Percentiles rank a stretch among this genome's conserved stretches.
Evolutionary conservation across 805 yeast species (phyloP).

Genomic region (Zygosaccharomyces rouxii): DNA sequence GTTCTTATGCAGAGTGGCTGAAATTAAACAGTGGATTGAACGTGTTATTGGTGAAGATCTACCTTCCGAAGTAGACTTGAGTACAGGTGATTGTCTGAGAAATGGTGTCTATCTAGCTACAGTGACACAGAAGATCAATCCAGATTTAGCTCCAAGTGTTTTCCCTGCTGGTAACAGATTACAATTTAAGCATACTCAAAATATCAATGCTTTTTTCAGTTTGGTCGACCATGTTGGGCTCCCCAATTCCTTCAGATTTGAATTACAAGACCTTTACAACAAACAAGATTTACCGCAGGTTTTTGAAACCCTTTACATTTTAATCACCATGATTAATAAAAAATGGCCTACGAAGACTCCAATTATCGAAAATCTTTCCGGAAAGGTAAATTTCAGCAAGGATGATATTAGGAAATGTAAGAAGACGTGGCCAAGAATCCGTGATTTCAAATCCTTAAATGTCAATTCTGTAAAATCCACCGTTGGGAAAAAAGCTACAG

Average conservation of each 20-base stretch:
- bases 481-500: slow-evolving; percentile 10
- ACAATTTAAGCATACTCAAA: slow-evolving; percentile 88
- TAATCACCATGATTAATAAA: slow-evolving; percentile 65
- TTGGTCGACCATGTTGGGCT: slow-evolving; percentile 65
- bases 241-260: slow-evolving; percentile 87
- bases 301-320: slow-evolving; percentile 86
- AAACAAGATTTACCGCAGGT: slow-evolving; percentile 90
- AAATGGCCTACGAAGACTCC: slow-evolving; percentile 54
- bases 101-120: slow-evolving; percentile 86
- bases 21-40: slow-evolving; percentile 81
- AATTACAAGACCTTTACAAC: slow-evolving; percentile 88
- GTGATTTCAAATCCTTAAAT: slow-evolving; percentile 64
- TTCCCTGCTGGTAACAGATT: slow-evolving; percentile 56
- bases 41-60: slow-evolving; percentile 53
- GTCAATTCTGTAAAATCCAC: slow-evolving; percentile 31
- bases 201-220: slow-evolving; percentile 76
- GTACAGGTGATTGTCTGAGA: slow-evolving; percentile 55
- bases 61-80: slow-evolving; percentile 52
- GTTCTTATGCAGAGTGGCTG: slow-evolving; percentile 73
- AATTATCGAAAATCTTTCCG: slow-evolving; percentile 56
- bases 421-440: slow-evolving; percentile 58
- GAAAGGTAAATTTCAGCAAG: slow-evolving; percentile 52
- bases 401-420: slow-evolving; percentile 69
- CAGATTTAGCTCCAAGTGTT: slow-evolving; percentile 53
- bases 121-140: slow-evolving; percentile 66